phyloP scores from a whole-genome alignment of 2,329 filamentous ascomycete species.

The Xylariales sp. region DNA sequence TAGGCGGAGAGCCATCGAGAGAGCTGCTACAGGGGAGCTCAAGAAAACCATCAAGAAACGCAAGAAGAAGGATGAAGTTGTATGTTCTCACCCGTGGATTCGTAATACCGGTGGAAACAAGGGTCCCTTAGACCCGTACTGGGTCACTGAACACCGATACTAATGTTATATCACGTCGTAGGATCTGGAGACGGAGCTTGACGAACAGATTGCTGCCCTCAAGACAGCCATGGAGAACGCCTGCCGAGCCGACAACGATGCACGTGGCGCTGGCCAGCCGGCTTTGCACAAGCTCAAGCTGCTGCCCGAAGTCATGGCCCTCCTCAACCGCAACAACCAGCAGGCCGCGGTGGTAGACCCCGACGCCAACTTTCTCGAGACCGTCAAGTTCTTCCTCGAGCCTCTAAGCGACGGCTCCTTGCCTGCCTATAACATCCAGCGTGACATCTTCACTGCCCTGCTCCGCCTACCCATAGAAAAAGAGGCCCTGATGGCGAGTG shows the following conservation, averaged over 20 bases:
- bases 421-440: constrained; percentile 95
- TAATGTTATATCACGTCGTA: too few species aligned
- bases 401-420: constrained; percentile 90
- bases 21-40: constrained; percentile 81
- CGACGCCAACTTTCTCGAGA: constrained; percentile 90
- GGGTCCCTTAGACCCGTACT: too few species aligned
- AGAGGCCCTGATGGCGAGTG: constrained; percentile 82
- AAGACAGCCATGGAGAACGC: constrained; percentile 88
- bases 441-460: constrained; percentile 82
- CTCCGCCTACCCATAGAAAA: constrained; percentile 83
- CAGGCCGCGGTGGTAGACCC: constrained; percentile 84
- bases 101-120: too few species aligned
- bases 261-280: constrained; percentile 72
- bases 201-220: constrained; percentile 83
- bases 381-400: constrained; percentile 95
- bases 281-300: constrained; percentile 92
- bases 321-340: constrained; percentile 86
- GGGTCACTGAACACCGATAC: too few species aligned
- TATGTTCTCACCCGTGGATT: constrained; percentile 41
- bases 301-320: constrained; percentile 80
- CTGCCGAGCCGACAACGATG: constrained; percentile 79
- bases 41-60: constrained; percentile 73
- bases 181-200: constrained; percentile 87
- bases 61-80: constrained; percentile 83
- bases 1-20: constrained; percentile 76